Percentiles rank a stretch among this genome's conserved stretches.
These are phyloP conservation scores for Phytophthora meadii DNA, from an alignment of 352 stramenopile genomes.

Conservation along the genomic window DNA sequence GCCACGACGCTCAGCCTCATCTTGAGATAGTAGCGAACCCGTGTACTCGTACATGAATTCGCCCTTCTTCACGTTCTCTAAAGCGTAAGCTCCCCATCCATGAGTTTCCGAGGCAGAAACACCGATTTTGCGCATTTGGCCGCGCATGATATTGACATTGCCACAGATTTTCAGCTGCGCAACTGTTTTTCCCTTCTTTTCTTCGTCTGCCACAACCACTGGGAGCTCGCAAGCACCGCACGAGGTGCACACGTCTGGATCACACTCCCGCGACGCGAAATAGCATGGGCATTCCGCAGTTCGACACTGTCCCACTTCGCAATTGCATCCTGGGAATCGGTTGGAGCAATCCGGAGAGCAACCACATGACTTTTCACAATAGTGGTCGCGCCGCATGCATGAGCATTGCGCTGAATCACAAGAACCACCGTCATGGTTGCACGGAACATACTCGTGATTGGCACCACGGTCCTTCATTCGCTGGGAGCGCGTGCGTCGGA, in stretches of 20 bases:
- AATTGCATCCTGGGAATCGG: constrained; percentile 78
- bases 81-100: constrained; percentile 77
- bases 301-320: constrained; percentile 60
- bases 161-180: constrained; percentile 59
- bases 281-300: constrained; percentile 74
- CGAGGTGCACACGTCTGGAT: constrained; percentile 71
- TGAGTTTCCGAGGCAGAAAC: constrained; percentile 71
- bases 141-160: constrained; percentile 79
- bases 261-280: constrained; percentile 72
- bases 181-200: constrained; percentile 32
- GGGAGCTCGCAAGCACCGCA: constrained; percentile 75
- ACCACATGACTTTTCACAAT: constrained; percentile 74
- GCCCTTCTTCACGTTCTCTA: constrained; percentile 56
- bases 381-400: constrained; percentile 86
- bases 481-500: constrained; percentile 73
- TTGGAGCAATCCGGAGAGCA: constrained; percentile 78
- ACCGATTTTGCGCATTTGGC: constrained; percentile 55
- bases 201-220: constrained; percentile 48
- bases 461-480: constrained; percentile 83
- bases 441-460: constrained; percentile 80
- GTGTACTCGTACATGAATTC: constrained; percentile 91
- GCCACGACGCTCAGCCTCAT: constrained; percentile 86
- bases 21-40: constrained; percentile 92
- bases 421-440: constrained; percentile 55
- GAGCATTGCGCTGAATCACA: constrained; percentile 75